phyloP scores from a whole-genome alignment of 148 eudicot genomes.

The Bassia scoparia region DNA sequence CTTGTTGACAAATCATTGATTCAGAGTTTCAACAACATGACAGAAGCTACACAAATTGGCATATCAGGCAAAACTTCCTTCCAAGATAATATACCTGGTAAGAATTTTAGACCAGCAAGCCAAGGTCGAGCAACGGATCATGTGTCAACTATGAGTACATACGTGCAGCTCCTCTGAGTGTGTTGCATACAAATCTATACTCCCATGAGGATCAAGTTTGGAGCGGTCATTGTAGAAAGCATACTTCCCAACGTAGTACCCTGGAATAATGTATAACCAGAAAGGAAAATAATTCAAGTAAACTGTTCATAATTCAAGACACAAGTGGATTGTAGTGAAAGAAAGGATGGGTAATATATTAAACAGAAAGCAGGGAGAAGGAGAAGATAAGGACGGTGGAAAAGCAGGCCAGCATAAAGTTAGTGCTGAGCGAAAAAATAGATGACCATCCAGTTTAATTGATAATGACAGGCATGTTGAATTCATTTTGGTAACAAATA shows the following conservation, averaged over 20 bases:
- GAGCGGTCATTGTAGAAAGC: slow-evolving; percentile 57
- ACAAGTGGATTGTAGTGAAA: background rate
- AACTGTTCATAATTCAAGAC: background rate
- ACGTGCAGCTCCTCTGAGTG: slow-evolving; percentile 35
- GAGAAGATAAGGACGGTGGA: background rate
- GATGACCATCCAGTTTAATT: no score
- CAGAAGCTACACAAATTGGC: background rate
- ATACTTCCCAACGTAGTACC: slow-evolving; percentile 82
- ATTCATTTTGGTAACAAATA: no score
- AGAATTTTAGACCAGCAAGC: slow-evolving; percentile 76
- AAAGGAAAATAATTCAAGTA: slow-evolving; percentile 11
- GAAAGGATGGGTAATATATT: background rate
- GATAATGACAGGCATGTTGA: no score
- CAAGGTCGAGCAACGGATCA: slow-evolving; percentile 75
- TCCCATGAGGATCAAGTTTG: slow-evolving; percentile 36
- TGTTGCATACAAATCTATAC: slow-evolving; percentile 27
- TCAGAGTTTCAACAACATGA: background rate
- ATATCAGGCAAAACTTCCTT: slow-evolving; percentile 47
- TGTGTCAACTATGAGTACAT: slow-evolving; percentile 45
- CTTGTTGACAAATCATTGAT: background rate
- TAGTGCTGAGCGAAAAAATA: no score
- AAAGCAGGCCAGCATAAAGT: background rate
- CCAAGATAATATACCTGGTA: slow-evolving; percentile 75
- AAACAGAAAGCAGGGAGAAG: background rate
- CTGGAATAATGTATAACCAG: slow-evolving; percentile 35